Evolutionary conservation across 75 land plant genomes (phyloP), one percentile per base, ranked within the genome.

Genomic region (Picea glauca): DNA sequence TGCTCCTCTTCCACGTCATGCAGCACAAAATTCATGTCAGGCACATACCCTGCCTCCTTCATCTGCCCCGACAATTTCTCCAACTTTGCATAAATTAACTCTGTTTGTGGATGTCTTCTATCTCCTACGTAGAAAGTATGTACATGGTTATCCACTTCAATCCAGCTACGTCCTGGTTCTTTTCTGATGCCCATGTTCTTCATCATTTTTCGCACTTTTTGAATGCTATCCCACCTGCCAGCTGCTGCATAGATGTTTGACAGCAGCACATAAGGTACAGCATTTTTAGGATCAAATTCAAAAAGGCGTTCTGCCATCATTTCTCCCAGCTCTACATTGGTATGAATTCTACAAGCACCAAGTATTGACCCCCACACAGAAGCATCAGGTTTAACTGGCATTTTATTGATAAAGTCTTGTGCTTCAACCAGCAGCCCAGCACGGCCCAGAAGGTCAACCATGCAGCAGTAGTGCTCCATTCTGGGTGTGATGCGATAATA

Each of bases 401-500:
- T 78, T 50, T 50, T 35, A 35, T 33, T 12, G 54, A 67, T 56
- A 33, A 78, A 40, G 1, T 68, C 26, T 12, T 40, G 31, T 18
- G 80, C 80, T 38, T 78, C 58, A 33, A 74, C 12, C 57, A 78
- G 40, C 3, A 13, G 20, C 33, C 80, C 80, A 43, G 75, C 80
- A 3, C 80, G 75, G 23, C 80, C 32, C 20, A 78, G 80, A 21
- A 78, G 20, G 33, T 78, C 80, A 8, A 46, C 77, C 68, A 78
- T 78, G 80, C 75, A 78, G 43, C 78, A 43, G 40, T 67, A 78
- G 43, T 78, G 80, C 50, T 67, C 54, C 13, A 68, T 43, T 26
- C 57, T 21, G 20, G 80, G 72, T 26, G 23, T 43, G 14, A 78
- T 56, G 38, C 31, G 40, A 66, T 67, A 62, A 56, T 30, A 20